These are phyloP conservation scores for Hippophae rhamnoides DNA, from an alignment of 306 rosid species.

Conservation along the genomic window DNA sequence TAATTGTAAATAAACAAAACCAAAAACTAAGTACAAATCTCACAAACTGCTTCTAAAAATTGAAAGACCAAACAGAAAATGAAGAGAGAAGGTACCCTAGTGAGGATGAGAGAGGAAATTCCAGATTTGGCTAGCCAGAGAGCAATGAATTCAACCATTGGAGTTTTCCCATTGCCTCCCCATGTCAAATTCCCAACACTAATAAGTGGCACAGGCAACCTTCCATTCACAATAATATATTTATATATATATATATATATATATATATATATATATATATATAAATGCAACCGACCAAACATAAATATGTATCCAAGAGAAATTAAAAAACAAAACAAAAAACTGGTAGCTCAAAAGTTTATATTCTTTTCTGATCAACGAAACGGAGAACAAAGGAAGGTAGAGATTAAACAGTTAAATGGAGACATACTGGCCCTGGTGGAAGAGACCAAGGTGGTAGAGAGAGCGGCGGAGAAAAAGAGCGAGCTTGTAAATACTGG, in stretches of 20 bases:
- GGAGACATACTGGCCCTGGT: conserved; percentile 36
- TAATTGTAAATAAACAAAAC: too few species aligned
- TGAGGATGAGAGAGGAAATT: conserved; percentile 67
- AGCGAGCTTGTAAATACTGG: conserved; percentile 47
- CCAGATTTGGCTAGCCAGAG: conserved; percentile 41
- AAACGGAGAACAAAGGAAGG: conserved; percentile 2
- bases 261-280: too few species aligned
- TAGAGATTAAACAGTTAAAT: not conserved
- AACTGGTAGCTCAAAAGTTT: not conserved
- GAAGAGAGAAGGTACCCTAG: conserved; percentile 38
- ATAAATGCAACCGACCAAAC: not conserved
- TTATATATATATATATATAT: not conserved
- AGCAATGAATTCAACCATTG: conserved; percentile 86
- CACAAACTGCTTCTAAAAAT: too few species aligned
- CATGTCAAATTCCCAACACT: conserved; percentile 91
- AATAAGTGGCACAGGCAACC: conserved; percentile 60
- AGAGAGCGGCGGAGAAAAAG: conserved; percentile 54
- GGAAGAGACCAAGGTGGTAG: conserved; percentile 38
- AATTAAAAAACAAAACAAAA: not conserved
- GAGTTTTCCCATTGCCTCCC: conserved; percentile 97
- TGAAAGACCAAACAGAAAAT: not conserved
- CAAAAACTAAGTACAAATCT: too few species aligned
- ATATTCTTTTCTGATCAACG: conserved; percentile 1
- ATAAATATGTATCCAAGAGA: not conserved
- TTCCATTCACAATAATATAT: conserved; percentile 18